Evolutionary conservation across 345 rosid genomes (phyloP).

Genomic region (Lenwebbia sp.): DNA sequence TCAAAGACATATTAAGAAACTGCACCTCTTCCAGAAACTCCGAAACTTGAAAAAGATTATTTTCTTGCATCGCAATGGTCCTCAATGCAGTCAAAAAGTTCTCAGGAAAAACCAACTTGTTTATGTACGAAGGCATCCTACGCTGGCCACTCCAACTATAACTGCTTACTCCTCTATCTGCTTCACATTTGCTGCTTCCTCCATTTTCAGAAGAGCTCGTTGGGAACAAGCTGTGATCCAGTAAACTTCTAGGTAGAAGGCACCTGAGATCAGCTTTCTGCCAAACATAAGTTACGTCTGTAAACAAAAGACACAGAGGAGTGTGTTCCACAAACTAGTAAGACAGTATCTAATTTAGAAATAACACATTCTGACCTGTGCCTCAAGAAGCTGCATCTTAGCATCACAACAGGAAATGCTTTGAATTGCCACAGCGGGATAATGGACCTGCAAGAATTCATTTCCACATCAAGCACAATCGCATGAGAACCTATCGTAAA

Average conservation of each 20-base stretch:
- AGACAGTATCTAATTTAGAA: background rate
- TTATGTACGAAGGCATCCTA: conserved; percentile 51
- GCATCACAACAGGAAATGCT: conserved; percentile 55
- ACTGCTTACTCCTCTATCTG: conserved; percentile 16
- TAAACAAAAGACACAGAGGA: background rate
- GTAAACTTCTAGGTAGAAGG: conserved; percentile 59
- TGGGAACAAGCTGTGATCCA: conserved; percentile 59
- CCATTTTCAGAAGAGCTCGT: conserved; percentile 17
- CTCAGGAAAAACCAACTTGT: conserved; percentile 76
- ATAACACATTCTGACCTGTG: conserved; percentile 42
- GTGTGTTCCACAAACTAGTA: background rate
- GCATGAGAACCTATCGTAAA: background rate
- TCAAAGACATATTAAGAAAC: background rate
- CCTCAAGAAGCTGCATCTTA: conserved; percentile 75
- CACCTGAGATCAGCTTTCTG: conserved; percentile 83
- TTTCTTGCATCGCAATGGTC: conserved; percentile 73
- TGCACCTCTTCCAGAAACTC: conserved; percentile 77
- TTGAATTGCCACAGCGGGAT: conserved; percentile 79
- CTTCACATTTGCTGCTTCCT: conserved; percentile 9
- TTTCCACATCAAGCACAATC: background rate
- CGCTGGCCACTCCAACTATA: conserved; percentile 97
- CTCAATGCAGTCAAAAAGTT: conserved; percentile 73
- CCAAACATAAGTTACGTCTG: conserved; percentile 1
- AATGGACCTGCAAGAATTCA: conserved; percentile 51
- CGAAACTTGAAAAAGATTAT: conserved; percentile 57